Base-by-base conservation (phyloP, 176 grass and related monocot species). In the Oryza glumipatula region DNA sequence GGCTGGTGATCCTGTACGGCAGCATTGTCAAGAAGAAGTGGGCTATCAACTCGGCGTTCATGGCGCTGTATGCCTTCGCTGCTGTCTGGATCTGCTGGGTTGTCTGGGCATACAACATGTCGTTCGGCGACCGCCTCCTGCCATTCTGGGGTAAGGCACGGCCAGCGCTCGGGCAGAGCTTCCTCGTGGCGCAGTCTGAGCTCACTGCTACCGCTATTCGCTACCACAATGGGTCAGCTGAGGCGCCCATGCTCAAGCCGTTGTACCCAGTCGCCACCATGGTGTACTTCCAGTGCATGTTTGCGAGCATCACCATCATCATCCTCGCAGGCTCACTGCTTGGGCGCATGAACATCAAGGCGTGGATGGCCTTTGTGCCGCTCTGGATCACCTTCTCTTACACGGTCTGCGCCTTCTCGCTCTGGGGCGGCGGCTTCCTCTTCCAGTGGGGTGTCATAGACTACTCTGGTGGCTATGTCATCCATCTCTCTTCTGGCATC, bases 1-100 rank as follows among this genome's bases (percentile, higher is more conserved):
- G 92, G 52, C 82, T 94, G 39, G 92, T 91, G 9, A 89, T 94
- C 85, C 81, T 94, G 21, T 95, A 95, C 8, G 93, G 93, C 22
- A 95, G 93, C 90, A 92, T 95, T 16, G 93, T 95, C 35, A 95
- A 95, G 88, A 95, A 95, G 82, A 94, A 94, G 68, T 94, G 93
- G 93, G 93, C 93, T 0, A 88, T 94, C 46, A 94, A 94, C 87
- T 94, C 93, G 1, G 90, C 93, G 0, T 95, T 95, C 73, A 95
- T 95, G 93, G 90, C 90, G 14, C 75, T 95, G 41, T 95, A 92
- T n/a, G 93, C 93, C 39, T 92, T 95, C 19, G 93, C 93, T 7
- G 86, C 90, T 7, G 86, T 91, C 16, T 91, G 89, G 72, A 86
- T 94, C 26, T 74, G 84, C 32, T 94, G 92, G 92, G 92, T 94